A percentile compares a stretch with the other conserved stretches of the same genome.
phyloP scores from a whole-genome alignment of 805 yeast genomes.

The Dipodascus albidus region DNA sequence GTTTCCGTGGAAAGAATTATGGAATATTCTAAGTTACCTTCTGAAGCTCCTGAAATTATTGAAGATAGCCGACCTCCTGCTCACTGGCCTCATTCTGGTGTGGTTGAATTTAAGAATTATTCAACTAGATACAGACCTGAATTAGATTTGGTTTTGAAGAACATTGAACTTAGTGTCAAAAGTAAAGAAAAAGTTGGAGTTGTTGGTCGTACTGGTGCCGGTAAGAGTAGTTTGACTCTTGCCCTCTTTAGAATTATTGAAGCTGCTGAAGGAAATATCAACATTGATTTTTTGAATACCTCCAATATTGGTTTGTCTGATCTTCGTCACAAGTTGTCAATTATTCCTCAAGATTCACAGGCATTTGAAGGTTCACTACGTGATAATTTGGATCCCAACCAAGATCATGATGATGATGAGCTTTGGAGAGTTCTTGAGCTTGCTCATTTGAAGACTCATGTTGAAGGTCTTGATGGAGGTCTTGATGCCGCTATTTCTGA shows the following conservation, averaged over 20 bases:
- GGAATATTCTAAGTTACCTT: slow-evolving; percentile 66
- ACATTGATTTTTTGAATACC: slow-evolving; percentile 61
- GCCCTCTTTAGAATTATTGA: slow-evolving; percentile 83
- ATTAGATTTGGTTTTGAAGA: slow-evolving; percentile 65
- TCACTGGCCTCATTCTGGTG: slow-evolving; percentile 67
- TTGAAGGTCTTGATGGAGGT: slow-evolving; percentile 34
- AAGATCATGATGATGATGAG: slow-evolving; percentile 54
- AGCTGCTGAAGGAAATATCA: slow-evolving; percentile 55
- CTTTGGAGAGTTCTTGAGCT: slow-evolving; percentile 75
- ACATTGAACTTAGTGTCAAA: slow-evolving; percentile 50
- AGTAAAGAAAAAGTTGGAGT: slow-evolving; percentile 84
- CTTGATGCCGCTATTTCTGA: slow-evolving; percentile 51
- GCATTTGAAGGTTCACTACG: slow-evolving; percentile 80
- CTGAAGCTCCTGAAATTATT: slow-evolving; percentile 76
- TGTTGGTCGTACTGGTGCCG: slow-evolving; percentile 97
- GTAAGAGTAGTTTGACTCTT: slow-evolving; percentile 75
- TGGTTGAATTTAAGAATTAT: slow-evolving; percentile 54
- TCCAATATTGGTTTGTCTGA: slow-evolving; percentile 63
- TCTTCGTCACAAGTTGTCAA: slow-evolving; percentile 63
- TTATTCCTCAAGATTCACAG: slow-evolving; percentile 92
- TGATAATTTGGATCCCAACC: slow-evolving; percentile 78
- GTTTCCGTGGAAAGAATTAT: slow-evolving; percentile 92
- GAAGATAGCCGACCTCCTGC: slow-evolving; percentile 55
- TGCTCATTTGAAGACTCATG: slow-evolving; percentile 63
- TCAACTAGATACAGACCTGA: slow-evolving; percentile 78